These are phyloP conservation scores for Talaromyces borbonicus DNA, from an alignment of 495 filamentous ascomycete genomes.

Conservation along the genomic window DNA sequence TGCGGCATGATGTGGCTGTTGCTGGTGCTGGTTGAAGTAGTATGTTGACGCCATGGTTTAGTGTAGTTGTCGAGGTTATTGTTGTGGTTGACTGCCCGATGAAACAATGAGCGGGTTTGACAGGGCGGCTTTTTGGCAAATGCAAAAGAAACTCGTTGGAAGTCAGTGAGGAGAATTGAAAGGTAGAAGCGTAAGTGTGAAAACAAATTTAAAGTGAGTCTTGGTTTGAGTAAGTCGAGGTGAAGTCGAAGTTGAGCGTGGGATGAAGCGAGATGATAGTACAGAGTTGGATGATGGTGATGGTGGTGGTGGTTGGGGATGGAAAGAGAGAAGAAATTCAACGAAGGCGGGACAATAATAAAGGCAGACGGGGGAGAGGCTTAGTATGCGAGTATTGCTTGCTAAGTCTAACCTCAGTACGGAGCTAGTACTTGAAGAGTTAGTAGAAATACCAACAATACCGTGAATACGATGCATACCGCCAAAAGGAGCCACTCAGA, in stretches of 20 bases:
- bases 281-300: conserved; percentile 16
- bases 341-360: conserved; percentile 21
- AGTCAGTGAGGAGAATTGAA: too few relatives aligned
- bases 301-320: too few relatives aligned
- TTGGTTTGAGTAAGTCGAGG: conserved; percentile 7
- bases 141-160: too few relatives aligned
- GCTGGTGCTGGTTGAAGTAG: conserved; percentile 54
- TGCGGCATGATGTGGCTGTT: conserved; percentile 50
- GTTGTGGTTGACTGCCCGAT: not conserved
- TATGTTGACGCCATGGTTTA: conserved; percentile 50
- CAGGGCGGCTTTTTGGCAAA: too few relatives aligned
- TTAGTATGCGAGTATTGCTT: conserved; percentile 3
- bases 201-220: conserved; percentile 4
- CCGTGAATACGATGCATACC: not conserved
- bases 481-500: not conserved
- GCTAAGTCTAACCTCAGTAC: too few relatives aligned
- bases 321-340: conserved; percentile 13
- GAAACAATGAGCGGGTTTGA: conserved; percentile 11
- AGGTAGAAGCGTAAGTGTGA: not conserved
- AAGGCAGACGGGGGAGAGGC: conserved; percentile 2
- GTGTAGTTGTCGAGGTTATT: conserved; percentile 9
- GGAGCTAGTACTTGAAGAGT: too few relatives aligned
- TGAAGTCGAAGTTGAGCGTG: conserved; percentile 14
- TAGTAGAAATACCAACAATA: too few relatives aligned
- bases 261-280: conserved; percentile 17